Conservation (phyloP, 441 rosid species). For the Populus hybrid region DNA sequence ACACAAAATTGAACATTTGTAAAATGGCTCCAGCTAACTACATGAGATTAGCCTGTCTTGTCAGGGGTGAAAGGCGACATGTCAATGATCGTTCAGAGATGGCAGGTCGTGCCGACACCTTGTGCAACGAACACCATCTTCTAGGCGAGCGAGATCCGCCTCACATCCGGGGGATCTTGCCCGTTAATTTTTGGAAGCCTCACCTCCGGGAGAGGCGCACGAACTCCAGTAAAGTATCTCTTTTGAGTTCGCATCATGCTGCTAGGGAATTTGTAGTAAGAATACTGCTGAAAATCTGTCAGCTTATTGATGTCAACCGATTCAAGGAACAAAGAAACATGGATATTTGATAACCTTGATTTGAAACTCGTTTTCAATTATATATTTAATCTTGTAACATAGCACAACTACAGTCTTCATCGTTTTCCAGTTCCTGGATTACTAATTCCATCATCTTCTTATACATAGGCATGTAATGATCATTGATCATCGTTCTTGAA, state of each 20-base stretch:
- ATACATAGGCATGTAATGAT: slow-evolving; percentile 96
- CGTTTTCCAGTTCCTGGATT: slow-evolving; percentile 55
- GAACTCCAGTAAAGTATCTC: neutral
- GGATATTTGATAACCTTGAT: no score
- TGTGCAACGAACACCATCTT: slow-evolving; percentile 38
- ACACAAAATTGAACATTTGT: no score
- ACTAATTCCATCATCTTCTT: slow-evolving; percentile 87
- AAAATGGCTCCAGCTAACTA: no score
- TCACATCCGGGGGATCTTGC: slow-evolving; percentile 46
- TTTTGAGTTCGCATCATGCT: no score
- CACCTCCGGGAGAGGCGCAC: slow-evolving; percentile 9
- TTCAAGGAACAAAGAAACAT: no score
- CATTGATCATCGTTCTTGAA: slow-evolving; percentile 87
- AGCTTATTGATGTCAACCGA: no score
- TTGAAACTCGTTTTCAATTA: neutral
- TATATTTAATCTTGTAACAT: neutral
- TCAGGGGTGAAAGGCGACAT: slow-evolving; percentile 66
- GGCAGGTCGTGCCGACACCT: slow-evolving; percentile 76
- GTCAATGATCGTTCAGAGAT: slow-evolving; percentile 70
- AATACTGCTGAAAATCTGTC: no score
- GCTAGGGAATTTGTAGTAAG: no score
- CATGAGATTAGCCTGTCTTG: slow-evolving; percentile 40
- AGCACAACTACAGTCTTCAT: slow-evolving; percentile 22
- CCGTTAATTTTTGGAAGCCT: slow-evolving; percentile 89
- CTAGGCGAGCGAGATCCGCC: slow-evolving; percentile 43